Percentiles rank a stretch among this genome's conserved stretches.
Conservation (phyloP, 495 filamentous ascomycete genomes). For the Parmelia sp. region DNA sequence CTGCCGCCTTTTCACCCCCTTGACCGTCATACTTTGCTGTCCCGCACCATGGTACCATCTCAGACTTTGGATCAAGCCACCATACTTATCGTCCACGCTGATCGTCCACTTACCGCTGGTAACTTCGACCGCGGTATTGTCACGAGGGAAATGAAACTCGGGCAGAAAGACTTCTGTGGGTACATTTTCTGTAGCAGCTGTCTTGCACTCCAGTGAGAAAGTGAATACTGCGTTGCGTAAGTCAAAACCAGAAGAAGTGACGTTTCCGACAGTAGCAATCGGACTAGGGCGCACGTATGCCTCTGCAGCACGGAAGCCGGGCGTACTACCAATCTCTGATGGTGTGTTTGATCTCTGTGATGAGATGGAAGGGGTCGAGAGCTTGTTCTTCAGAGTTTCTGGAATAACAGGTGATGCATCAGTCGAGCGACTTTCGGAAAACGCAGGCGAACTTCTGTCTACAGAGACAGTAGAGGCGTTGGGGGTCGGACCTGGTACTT, state of each 20-base stretch:
- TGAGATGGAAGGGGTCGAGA: slow-evolving; percentile 67
- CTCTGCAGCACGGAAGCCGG: slow-evolving; percentile 83
- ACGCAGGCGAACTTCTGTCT: slow-evolving; percentile 51
- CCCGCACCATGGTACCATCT: slow-evolving; percentile 89
- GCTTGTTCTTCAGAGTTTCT: slow-evolving; percentile 62
- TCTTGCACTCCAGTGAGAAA: slow-evolving; percentile 52
- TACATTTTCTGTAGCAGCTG: slow-evolving; percentile 45
- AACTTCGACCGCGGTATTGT: slow-evolving; percentile 59
- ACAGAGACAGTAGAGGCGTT: slow-evolving; percentile 35
- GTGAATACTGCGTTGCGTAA: slow-evolving; percentile 67
- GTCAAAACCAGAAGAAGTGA: slow-evolving; percentile 70
- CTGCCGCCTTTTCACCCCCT: slow-evolving; percentile 61
- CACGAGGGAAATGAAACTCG: slow-evolving; percentile 85
- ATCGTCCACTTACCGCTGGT: slow-evolving; percentile 88
- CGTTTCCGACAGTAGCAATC: slow-evolving; percentile 61
- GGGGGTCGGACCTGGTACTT: slow-evolving; percentile 25
- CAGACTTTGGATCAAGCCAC: slow-evolving; percentile 62
- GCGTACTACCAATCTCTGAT: slow-evolving; percentile 48
- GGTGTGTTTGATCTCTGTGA: slow-evolving; percentile 46
- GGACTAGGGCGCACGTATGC: slow-evolving; percentile 86
- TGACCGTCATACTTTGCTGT: slow-evolving; percentile 70
- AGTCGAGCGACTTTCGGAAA: slow-evolving; percentile 50
- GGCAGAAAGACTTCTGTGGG: slow-evolving; percentile 86
- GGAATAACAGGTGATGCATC: slow-evolving; percentile 56
- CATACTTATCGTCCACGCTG: slow-evolving; percentile 59